A percentile compares a stretch with the other conserved stretches of the same genome.
Evolutionary conservation across 495 filamentous ascomycete species (phyloP).

Genomic region (Penicillium lagena): DNA sequence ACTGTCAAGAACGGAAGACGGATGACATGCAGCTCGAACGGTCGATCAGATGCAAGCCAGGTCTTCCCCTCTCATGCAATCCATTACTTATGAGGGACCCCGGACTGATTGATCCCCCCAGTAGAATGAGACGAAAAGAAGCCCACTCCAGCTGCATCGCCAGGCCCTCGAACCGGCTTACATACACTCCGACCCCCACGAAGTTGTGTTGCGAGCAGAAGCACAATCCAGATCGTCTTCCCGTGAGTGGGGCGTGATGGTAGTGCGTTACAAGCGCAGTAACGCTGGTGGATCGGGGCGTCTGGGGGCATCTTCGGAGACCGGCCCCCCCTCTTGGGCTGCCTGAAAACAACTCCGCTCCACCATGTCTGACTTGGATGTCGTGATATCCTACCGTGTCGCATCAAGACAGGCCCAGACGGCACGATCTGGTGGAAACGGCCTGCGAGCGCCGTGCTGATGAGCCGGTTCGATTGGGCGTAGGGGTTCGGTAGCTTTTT

Average conservation of each 20-base stretch:
- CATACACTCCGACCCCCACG: too few species aligned
- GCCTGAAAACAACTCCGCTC: too few species aligned
- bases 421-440: constrained; percentile 22
- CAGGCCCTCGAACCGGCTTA: too few species aligned
- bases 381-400: too few species aligned
- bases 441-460: neutral
- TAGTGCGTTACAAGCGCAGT: constrained; percentile 5
- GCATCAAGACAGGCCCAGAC: neutral
- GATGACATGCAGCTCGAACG: constrained; percentile 19
- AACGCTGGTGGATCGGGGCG: constrained; percentile 2
- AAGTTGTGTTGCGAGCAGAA: neutral
- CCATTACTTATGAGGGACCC: neutral
- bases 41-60: constrained; percentile 12
- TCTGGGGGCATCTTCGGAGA: too few species aligned
- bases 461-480: neutral
- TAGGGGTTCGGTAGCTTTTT: neutral
- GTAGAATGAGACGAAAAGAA: too few species aligned
- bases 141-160: too few species aligned
- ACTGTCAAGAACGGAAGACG: neutral
- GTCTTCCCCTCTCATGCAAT: constrained; percentile 9
- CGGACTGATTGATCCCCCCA: neutral
- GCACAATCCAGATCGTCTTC: constrained; percentile 3
- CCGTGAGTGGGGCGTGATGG: neutral
- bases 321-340: too few species aligned
- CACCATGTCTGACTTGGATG: too few species aligned